Evolutionary conservation across 2,329 filamentous ascomycete genomes (phyloP).

Genomic region (Fusarium siculi): DNA sequence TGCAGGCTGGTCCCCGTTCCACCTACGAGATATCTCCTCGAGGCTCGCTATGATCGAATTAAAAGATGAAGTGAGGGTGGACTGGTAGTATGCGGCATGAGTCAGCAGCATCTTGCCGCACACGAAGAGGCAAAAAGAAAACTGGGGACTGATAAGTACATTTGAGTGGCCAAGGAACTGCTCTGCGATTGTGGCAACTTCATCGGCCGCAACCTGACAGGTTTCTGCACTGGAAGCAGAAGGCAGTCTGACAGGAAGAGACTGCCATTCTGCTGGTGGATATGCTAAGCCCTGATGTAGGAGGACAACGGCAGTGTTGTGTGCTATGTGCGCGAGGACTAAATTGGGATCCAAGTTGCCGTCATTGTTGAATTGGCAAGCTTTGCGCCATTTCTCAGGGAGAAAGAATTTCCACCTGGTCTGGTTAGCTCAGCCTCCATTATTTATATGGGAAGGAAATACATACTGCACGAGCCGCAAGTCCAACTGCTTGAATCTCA

Average conservation of each 20-base stretch:
- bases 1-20: slow-evolving; percentile 14
- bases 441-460: rapidly evolving
- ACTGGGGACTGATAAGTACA: slow-evolving; percentile 24
- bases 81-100: slow-evolving; percentile 15
- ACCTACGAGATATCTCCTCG: slow-evolving; percentile 13
- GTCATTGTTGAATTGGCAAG: slow-evolving; percentile 51
- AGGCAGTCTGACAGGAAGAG: slow-evolving; percentile 19
- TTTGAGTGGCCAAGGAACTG: slow-evolving; percentile 19
- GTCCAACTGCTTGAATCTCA: slow-evolving; percentile 58
- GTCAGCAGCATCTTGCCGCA: slow-evolving; percentile 30
- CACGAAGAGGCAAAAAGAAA: slow-evolving; percentile 33
- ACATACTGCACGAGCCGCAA: slow-evolving; percentile 53
- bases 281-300: slow-evolving; percentile 40
- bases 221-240: slow-evolving; percentile 32
- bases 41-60: slow-evolving; percentile 25
- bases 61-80: slow-evolving; percentile 1
- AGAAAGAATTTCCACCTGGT: slow-evolving; percentile 59
- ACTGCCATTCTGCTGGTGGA: slow-evolving; percentile 30
- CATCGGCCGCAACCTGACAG: slow-evolving; percentile 24
- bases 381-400: slow-evolving; percentile 54
- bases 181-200: slow-evolving; percentile 24
- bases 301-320: slow-evolving; percentile 41
- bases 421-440: slow-evolving; percentile 22
- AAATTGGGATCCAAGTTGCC: slow-evolving; percentile 57
- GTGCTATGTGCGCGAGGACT: slow-evolving; percentile 40